Percentiles rank a stretch among this genome's conserved stretches.
phyloP scores from a whole-genome alignment of 768 basidiomycete species.

The Pisolithus marmoratus region DNA sequence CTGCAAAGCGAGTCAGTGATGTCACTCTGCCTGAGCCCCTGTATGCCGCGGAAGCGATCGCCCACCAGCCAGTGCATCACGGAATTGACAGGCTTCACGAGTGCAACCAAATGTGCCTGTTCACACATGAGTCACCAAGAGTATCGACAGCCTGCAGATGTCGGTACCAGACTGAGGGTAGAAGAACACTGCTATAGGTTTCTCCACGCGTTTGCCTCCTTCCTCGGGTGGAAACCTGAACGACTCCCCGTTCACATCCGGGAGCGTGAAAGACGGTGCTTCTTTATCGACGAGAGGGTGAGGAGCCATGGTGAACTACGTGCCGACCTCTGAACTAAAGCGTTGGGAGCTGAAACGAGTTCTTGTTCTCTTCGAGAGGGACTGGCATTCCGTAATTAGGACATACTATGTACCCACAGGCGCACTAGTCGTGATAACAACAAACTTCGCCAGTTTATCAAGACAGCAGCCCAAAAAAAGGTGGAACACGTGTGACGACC shows the following conservation, averaged over 20 bases:
- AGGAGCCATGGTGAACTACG: constrained; percentile 32
- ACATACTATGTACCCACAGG: too few species aligned
- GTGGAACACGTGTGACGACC: too few species aligned
- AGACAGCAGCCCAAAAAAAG: too few species aligned
- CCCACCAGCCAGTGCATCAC: constrained; percentile 68
- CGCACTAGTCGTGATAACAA: too few species aligned
- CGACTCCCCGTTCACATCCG: constrained; percentile 54
- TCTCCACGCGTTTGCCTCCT: constrained; percentile 28
- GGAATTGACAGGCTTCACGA: constrained; percentile 75
- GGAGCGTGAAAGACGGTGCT: constrained; percentile 63
- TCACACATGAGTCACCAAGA: not conserved
- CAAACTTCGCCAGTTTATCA: too few species aligned
- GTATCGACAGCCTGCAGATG: constrained; percentile 5
- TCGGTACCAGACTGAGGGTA: constrained; percentile 62
- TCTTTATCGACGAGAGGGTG: constrained; percentile 54
- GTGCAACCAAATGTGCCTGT: constrained; percentile 75
- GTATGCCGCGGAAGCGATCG: not conserved
- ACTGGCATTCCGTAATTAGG: too few species aligned
- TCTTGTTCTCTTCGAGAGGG: too few species aligned
- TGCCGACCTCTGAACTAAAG: not conserved
- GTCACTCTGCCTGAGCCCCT: constrained; percentile 1
- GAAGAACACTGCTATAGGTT: constrained; percentile 73
- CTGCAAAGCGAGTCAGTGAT: constrained; percentile 28
- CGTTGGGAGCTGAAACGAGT: too few species aligned
- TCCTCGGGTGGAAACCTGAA: constrained; percentile 58